Percentiles rank a stretch among this genome's conserved stretches.
Evolutionary conservation across 345 rosid genomes (phyloP).

Genomic region (Salix koriyanagi): DNA sequence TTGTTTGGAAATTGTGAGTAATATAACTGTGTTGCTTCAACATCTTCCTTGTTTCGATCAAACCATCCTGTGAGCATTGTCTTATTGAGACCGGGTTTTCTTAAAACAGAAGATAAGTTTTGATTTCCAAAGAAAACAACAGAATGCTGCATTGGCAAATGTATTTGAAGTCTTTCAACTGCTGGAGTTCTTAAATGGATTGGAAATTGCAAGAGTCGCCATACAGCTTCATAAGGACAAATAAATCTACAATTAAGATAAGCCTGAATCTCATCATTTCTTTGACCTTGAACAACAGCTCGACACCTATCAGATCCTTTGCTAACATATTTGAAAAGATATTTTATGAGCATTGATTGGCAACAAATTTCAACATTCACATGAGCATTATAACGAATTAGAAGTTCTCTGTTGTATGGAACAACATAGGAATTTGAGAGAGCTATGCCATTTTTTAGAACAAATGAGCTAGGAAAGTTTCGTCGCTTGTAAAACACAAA

Average conservation of each 20-base stretch:
- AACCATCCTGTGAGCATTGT: neutral
- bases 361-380: neutral
- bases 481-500: neutral
- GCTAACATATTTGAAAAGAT: neutral
- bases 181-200: neutral
- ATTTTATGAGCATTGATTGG: neutral
- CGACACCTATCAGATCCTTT: neutral
- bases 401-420: neutral
- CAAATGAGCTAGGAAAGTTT: accelerated
- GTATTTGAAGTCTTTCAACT: neutral
- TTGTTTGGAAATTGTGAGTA: neutral
- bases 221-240: neutral
- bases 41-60: neutral
- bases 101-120: neutral
- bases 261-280: neutral
- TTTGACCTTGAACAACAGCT: neutral
- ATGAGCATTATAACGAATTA: constrained; percentile 1
- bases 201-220: neutral
- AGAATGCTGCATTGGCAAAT: neutral
- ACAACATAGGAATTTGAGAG: constrained; percentile 2
- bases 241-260: neutral
- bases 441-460: neutral
- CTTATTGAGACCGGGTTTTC: neutral
- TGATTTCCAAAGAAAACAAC: neutral
- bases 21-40: neutral